Evolutionary conservation across 1,284 basidiomycete species (phyloP).

Genomic region (Boletus mariae): DNA sequence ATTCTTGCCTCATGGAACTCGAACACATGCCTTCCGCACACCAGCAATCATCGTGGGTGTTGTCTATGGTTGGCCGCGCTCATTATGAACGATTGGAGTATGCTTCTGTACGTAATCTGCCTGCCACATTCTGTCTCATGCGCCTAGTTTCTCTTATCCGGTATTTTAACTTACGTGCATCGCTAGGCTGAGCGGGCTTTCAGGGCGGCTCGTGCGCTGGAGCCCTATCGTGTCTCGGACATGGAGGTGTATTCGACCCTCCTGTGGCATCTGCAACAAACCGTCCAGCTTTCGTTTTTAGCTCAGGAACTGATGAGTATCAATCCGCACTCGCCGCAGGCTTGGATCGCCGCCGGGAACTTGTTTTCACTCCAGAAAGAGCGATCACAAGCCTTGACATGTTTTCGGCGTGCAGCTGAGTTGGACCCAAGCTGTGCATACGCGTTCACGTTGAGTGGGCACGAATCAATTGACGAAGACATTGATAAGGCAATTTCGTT

Average conservation of each 20-base stretch:
- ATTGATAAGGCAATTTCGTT: conserved; percentile 84
- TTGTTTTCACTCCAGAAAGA: conserved; percentile 90
- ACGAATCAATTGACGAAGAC: conserved; percentile 93
- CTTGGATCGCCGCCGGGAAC: conserved; percentile 95
- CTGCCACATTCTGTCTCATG: conserved; percentile 5
- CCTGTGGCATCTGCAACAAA: conserved; percentile 85
- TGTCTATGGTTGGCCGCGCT: conserved; percentile 79
- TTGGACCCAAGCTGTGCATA: conserved; percentile 84
- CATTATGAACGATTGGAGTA: conserved; percentile 89
- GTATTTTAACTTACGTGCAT: conserved; percentile 27
- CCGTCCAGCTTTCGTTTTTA: conserved; percentile 80
- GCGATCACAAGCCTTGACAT: conserved; percentile 84
- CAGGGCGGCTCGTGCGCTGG: conserved; percentile 68
- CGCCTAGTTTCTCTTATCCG: conserved; percentile 8
- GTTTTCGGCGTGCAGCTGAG: conserved; percentile 85
- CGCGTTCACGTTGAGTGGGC: conserved; percentile 90
- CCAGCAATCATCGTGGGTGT: conserved; percentile 70
- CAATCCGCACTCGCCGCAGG: conserved; percentile 75
- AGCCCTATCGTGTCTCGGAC: conserved; percentile 82
- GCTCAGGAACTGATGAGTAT: conserved; percentile 87
- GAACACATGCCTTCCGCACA: conserved; percentile 74
- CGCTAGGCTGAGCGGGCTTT: conserved; percentile 82
- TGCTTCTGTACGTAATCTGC: conserved; percentile 61
- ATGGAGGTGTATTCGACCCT: conserved; percentile 95
- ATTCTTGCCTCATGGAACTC: conserved; percentile 69